Base-by-base conservation (phyloP, 2,329 filamentous ascomycete species). In the Onygenales sp. region DNA sequence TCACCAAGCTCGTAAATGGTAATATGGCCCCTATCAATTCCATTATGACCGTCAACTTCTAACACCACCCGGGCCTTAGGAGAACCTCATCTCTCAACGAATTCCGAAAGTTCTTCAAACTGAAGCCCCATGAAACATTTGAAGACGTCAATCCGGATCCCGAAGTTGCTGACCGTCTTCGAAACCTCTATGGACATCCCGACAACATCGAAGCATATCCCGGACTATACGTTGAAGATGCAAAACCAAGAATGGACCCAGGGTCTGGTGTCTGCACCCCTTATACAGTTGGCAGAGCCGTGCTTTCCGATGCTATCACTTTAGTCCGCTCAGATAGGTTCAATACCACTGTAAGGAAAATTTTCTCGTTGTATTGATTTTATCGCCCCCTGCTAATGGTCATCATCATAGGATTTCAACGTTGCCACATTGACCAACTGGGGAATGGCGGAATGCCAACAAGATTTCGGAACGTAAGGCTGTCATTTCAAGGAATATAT, bases 1-100 rank as follows among this genome's bases (percentile, higher is more conserved):
- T 51, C 75, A 87, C 41, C 86, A 89, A 57, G 84, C 85, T 5
- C 77, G 88, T 35, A 78, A 80, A 56, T 93, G 88, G 88, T 56
- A 51, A 14, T 53, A n/a, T 46, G 32, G 38, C 7, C 11, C 39
- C 42, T 10, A 2, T 5, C 38, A 11, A 41, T 44, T 9, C 33
- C n/a, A 13, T 41, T 31, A 42, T 35, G 14, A 35, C 42, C 42
- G 17, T 41, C 33, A 5, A 39, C 42, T 31, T 38, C 49, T 44
- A 55, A 35, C 17, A 35, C 11, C 31, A 21, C 10, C 13, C 49
- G 11, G 11, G 3, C n/a, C 35, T 7, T 42, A 55, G 54, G 54
- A 63, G 66, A 43, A 58, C 66, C 45, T 67, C 63, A 9, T 69
- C 68, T 5, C 56, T 71, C 53, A 71, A 71, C 48, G 82, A 85